Percentiles rank a stretch among this genome's conserved stretches.
phyloP scores from a whole-genome alignment of 2,329 filamentous ascomycete genomes.

The Aplosporella prunicola region DNA sequence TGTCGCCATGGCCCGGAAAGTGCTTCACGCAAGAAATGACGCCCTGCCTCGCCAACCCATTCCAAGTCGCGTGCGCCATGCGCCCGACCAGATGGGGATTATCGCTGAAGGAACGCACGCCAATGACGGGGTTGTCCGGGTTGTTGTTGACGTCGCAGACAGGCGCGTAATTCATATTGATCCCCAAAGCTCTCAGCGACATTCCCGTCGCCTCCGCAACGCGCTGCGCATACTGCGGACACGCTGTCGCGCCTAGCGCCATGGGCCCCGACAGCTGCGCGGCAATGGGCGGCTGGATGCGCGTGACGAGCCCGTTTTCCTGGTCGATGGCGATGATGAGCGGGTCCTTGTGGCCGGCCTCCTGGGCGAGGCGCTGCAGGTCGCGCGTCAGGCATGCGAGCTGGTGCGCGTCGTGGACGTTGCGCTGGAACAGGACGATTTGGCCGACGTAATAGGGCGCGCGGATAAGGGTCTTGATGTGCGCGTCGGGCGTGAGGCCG shows the following conservation, averaged over 20 bases:
- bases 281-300: constrained; percentile 6
- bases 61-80: neutral
- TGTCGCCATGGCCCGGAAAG: constrained; percentile 9
- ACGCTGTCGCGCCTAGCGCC: constrained; percentile 3
- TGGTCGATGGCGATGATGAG: constrained; percentile 10
- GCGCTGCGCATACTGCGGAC: neutral
- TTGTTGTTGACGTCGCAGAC: constrained; percentile 11
- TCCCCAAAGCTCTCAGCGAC: constrained; percentile 1
- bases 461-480: constrained; percentile 8
- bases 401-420: constrained; percentile 4
- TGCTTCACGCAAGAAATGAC: constrained; percentile 10
- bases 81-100: neutral
- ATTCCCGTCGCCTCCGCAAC: neutral
- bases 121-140: constrained; percentile 7
- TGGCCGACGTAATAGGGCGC: constrained; percentile 8
- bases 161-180: constrained; percentile 10
- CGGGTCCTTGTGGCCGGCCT: constrained; percentile 2
- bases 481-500: constrained; percentile 4
- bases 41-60: constrained; percentile 2
- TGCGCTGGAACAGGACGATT: constrained; percentile 9
- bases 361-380: constrained; percentile 3
- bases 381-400: constrained; percentile 1
- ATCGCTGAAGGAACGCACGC: constrained; percentile 9
- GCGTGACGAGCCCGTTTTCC: constrained; percentile 9
- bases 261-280: constrained; percentile 5